Conservation (phyloP, 2,329 filamentous ascomycete genomes). For the Trichocomaceae sp. region DNA sequence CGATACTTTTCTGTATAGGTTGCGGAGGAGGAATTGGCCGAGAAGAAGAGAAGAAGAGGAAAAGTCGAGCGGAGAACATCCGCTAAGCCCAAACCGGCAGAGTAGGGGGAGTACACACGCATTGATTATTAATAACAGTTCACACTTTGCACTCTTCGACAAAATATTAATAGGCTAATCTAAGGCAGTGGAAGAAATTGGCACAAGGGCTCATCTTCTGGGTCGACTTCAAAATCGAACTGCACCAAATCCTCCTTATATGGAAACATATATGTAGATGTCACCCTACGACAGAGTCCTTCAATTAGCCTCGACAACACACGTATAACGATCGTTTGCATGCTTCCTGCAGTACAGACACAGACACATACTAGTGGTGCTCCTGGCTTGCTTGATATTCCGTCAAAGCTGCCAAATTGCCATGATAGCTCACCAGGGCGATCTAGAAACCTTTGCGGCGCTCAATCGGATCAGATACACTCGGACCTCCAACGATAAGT, state of each 20-base stretch:
- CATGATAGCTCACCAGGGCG: constrained; percentile 4
- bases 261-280: constrained; percentile 6
- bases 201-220: constrained; percentile 6
- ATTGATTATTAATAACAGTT: no score
- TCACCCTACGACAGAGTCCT: background rate
- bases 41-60: background rate
- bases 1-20: background rate
- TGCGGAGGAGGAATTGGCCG: background rate
- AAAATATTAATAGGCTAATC: background rate
- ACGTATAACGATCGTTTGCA: no score
- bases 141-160: background rate
- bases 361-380: constrained; percentile 1
- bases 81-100: background rate
- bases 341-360: no score
- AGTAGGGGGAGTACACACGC: no score
- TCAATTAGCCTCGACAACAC: background rate
- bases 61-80: background rate
- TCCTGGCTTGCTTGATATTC: constrained; percentile 9
- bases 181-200: background rate
- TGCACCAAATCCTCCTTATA: constrained; percentile 8
- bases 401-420: constrained; percentile 1
- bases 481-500: constrained; percentile 1
- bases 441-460: constrained; percentile 6
- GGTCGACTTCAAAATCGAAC: constrained; percentile 6
- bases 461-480: constrained; percentile 2